Base-by-base conservation (phyloP, 1,284 basidiomycete species). In the Apiotrichum laibachii region DNA sequence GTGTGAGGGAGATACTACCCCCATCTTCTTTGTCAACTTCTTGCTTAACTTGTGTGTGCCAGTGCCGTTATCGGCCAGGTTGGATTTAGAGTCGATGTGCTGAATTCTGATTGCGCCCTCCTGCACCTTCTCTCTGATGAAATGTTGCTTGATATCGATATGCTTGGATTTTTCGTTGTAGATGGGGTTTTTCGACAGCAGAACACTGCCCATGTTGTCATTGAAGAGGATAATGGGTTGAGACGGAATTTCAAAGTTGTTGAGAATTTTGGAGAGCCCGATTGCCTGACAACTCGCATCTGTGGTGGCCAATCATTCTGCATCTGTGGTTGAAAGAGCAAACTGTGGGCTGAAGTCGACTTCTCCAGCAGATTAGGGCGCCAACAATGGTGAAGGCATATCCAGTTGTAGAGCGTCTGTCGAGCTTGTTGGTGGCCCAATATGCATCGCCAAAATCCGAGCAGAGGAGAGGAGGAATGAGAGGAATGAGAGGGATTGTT, bases 341-440 rank as follows among this genome's bases (percentile, higher is more conserved):
- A 16, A 66, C 57, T 18, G 64, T 71, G 2, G 65, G 60, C 50
- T 71, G 70, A 13, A 65, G 46, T 43, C 59, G 49, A 6, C 54
- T 56, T 45, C 62, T 65, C 68, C 68, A 71, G 8, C 57, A 62
- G 10, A 67, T 57, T 0, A 54, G 19, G 10, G 60, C 63, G 11
- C 65, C 66, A 48, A 54, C 59, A 13, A 60, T 26, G 8, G 64
- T 59, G 60, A 66, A 67, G 15, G 67, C 9, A 43, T 71, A 71
- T 0, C 67, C 69, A 12, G 68, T 70, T 10, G 68, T 72, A 6
- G 71, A 71, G 11, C 62, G 37, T 9, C 64, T 21, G 15, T 65
- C 65, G 11, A 67, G 55, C 15, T 53, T 6, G 60, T 58, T 50
- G 4, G 61, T 65, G 11, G 54, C 67, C 61, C 60, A 65, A 48